Evolutionary conservation across 768 basidiomycete species (phyloP), one percentile per base, ranked within the genome.

Genomic region (Holtermanniella nyarrowii): DNA sequence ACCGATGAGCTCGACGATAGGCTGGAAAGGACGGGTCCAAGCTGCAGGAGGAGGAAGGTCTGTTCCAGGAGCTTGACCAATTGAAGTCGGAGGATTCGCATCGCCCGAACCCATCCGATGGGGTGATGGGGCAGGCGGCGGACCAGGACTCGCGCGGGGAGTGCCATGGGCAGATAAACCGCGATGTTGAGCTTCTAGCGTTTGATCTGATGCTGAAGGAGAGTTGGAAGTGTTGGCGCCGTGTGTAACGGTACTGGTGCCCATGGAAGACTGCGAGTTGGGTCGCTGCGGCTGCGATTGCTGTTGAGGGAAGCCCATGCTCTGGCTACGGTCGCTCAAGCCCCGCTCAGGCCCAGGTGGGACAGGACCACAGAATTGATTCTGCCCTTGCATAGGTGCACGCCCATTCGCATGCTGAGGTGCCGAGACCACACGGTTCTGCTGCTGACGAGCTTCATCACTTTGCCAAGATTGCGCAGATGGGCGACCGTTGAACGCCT

Each of bases 1-100:
- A 1, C 52, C 56, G 21, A 69, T 69, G 7, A 71, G 50, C 22
- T 71, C 68, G 21, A 68, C 66, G 16, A 69, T 55, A 5, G 46
- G 46, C 12, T 53, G 41, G 41, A 68, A 62, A 27, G 57, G 42
- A 4, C 42, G 14, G 16, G n/a, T 41, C 25, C 57, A 58, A 48
- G 31, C 31, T 16, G 44, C 53, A 57, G 13, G 56, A 47, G 27
- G 58, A 41, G 16, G 31, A 14, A 26, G 42, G 42, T 44, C 23
- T 22, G 7, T 40, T 24, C 18, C 18, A 41, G 37, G 51, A 37
- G 20, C 26, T 21, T 26, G 24, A 16, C 27, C 16, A 18, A 16
- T 18, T 27, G 18, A 44, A 14, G 14, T 16, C 13, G 10, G 37
- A 46, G 37, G 53, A 44, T 4, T 43, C 39, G 26, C 46, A 26